Percentiles rank a stretch among this genome's conserved stretches.
Conservation (phyloP, 345 rosid species). For the Arabis alpina region DNA sequence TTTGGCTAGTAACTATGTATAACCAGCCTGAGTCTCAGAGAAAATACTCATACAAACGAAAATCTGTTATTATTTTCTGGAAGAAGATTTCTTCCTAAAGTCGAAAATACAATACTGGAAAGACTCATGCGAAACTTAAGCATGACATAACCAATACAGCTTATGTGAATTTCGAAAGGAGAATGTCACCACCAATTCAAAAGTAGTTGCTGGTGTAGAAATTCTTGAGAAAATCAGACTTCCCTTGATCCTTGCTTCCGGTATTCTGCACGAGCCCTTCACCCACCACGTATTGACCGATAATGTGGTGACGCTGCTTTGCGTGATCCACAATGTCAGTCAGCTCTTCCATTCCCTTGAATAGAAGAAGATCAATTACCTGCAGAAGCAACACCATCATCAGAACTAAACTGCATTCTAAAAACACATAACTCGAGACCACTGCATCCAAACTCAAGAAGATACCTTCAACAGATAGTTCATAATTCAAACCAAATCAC, state of each 20-base stretch:
- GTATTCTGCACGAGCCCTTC: constrained; percentile 75
- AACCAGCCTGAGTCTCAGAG: constrained; percentile 29
- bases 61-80: constrained; percentile 34
- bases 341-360: constrained; percentile 94
- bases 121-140: constrained; percentile 27
- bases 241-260: constrained; percentile 67
- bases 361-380: constrained; percentile 95
- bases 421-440: background rate
- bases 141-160: constrained; percentile 33
- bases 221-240: constrained; percentile 80
- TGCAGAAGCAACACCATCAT: constrained; percentile 45
- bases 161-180: constrained; percentile 20
- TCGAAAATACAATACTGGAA: constrained; percentile 29
- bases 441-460: constrained; percentile 14
- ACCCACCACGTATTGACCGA: constrained; percentile 87
- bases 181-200: constrained; percentile 47
- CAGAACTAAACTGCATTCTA: constrained; percentile 18
- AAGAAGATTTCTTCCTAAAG: constrained; percentile 38
- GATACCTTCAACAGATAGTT: background rate
- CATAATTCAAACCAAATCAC: background rate
- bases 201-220: constrained; percentile 89
- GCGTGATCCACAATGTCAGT: constrained; percentile 80
- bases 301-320: constrained; percentile 97
- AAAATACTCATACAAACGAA: constrained; percentile 24
- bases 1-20: constrained; percentile 26